Evolutionary conservation across 345 rosid species (phyloP).

Genomic region (Brassica carinata): DNA sequence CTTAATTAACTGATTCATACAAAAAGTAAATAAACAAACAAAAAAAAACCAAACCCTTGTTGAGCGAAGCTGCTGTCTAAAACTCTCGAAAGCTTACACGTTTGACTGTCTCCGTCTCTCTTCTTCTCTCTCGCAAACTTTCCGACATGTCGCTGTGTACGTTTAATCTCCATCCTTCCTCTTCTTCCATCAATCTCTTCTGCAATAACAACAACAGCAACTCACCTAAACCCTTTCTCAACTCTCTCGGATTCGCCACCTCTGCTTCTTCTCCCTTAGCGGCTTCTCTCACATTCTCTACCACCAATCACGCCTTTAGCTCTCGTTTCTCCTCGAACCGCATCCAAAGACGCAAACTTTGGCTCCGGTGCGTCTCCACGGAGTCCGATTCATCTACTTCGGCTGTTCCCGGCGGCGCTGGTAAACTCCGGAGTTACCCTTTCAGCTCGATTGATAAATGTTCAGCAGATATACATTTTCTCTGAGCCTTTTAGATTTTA

Average conservation of each 20-base stretch:
- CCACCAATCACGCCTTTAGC: constrained; percentile 19
- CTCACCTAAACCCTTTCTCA: constrained; percentile 30
- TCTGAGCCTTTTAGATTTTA: too few species aligned
- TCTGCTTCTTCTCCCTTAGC: constrained; percentile 31
- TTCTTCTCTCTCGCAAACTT: constrained; percentile 20
- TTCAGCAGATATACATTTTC: too few species aligned
- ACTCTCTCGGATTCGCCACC: constrained; percentile 36
- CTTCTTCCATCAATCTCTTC: constrained; percentile 38
- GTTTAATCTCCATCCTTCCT: constrained; percentile 9
- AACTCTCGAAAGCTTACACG: background rate
- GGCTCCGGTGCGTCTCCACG: constrained; percentile 36
- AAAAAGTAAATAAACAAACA: background rate
- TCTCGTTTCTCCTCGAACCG: constrained; percentile 19
- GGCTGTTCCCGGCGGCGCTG: constrained; percentile 22
- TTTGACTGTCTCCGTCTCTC: background rate
- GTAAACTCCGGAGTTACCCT: constrained; percentile 24
- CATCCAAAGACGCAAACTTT: constrained; percentile 16
- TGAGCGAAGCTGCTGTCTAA: constrained; percentile 8
- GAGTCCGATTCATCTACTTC: constrained; percentile 40
- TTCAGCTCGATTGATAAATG: background rate
- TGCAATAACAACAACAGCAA: constrained; percentile 2
- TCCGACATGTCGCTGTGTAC: constrained; percentile 35
- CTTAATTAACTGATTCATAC: background rate
- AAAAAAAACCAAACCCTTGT: background rate
- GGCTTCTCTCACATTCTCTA: constrained; percentile 37